These are phyloP conservation scores for Russula virescens DNA, from an alignment of 768 basidiomycete species.

Conservation along the genomic window DNA sequence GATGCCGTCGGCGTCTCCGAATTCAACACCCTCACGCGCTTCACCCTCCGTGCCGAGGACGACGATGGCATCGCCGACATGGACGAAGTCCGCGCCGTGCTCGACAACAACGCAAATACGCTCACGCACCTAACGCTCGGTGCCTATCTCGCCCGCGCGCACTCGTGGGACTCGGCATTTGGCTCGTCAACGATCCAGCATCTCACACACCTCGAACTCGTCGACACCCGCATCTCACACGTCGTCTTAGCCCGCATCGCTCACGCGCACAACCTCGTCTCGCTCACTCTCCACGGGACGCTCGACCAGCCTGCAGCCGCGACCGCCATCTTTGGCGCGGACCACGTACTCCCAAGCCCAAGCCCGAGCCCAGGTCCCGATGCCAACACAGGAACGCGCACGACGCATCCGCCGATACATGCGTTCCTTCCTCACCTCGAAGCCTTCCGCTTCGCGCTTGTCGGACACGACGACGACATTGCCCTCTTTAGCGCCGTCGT, in stretches of 20 bases:
- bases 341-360: slow-evolving; percentile 50
- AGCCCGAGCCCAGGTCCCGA: no score
- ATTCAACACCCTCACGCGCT: slow-evolving; percentile 54
- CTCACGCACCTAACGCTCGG: slow-evolving; percentile 60
- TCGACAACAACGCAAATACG: slow-evolving; percentile 52
- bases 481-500: slow-evolving; percentile 49
- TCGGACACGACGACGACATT: slow-evolving; percentile 55
- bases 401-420: slow-evolving; percentile 30
- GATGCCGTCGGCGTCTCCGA: slow-evolving; percentile 64
- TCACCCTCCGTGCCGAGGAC: slow-evolving; percentile 64
- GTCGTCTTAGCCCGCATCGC: slow-evolving; percentile 58
- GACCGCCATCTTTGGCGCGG: slow-evolving; percentile 53
- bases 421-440: slow-evolving; percentile 59
- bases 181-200: slow-evolving; percentile 56
- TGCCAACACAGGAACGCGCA: no score
- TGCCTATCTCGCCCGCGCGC: slow-evolving; percentile 59
- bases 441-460: slow-evolving; percentile 56
- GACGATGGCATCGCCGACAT: slow-evolving; percentile 68
- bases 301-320: slow-evolving; percentile 56
- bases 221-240: slow-evolving; percentile 63
- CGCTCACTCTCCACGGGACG: slow-evolving; percentile 60
- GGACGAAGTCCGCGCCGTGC: slow-evolving; percentile 58
- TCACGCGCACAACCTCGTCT: slow-evolving; percentile 54
- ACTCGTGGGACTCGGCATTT: slow-evolving; percentile 65
- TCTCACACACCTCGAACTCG: slow-evolving; percentile 63